Percentiles rank a stretch among this genome's conserved stretches.
These are phyloP conservation scores for Serpula lacrymans DNA, from an alignment of 768 basidiomycete species.

Conservation along the genomic window DNA sequence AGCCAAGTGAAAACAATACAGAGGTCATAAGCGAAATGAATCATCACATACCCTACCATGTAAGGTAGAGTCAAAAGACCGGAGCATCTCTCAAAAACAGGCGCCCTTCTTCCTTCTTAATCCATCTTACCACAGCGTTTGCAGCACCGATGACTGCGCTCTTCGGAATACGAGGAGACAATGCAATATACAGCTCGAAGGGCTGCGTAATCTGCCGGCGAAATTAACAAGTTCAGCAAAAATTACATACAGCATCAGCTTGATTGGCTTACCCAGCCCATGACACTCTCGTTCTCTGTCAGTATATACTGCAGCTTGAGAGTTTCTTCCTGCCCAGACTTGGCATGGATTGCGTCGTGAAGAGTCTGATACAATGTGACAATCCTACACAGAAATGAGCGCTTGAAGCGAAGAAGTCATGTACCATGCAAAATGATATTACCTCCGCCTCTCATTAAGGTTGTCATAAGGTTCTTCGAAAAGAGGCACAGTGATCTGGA, in stretches of 20 bases:
- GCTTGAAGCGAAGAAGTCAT: neutral
- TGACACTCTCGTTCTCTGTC: conserved; percentile 81
- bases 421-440: too few relatives aligned
- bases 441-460: conserved; percentile 59
- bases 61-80: conserved; percentile 55
- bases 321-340: conserved; percentile 75
- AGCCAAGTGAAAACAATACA: neutral
- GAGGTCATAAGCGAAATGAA: neutral
- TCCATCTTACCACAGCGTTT: conserved; percentile 86
- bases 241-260: conserved; percentile 1
- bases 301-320: conserved; percentile 86
- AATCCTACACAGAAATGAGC: conserved; percentile 44
- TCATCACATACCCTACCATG: neutral
- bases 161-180: conserved; percentile 85
- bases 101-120: conserved; percentile 79
- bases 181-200: conserved; percentile 85
- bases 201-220: conserved; percentile 77
- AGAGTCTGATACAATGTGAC: conserved; percentile 84
- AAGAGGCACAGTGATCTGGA: conserved; percentile 84
- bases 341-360: conserved; percentile 87
- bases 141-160: conserved; percentile 84
- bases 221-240: neutral
- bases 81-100: conserved; percentile 89
- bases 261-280: conserved; percentile 86
- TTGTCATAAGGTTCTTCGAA: conserved; percentile 85